Conservation (phyloP, 176 grass and related monocot genomes). For the Secale cereale region DNA sequence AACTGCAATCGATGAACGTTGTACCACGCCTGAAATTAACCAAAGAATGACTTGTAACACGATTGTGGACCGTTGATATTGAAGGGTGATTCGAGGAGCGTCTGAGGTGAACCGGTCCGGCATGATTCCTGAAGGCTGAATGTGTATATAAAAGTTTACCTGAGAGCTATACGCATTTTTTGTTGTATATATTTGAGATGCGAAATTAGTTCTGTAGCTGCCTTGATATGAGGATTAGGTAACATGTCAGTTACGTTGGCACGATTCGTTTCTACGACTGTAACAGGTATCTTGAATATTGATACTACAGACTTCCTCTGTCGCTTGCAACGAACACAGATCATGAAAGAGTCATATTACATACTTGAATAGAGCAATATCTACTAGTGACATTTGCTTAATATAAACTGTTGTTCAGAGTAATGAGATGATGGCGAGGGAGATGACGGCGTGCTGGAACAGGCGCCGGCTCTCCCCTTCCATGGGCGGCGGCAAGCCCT, state of each 20-base stretch:
- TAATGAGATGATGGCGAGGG: slow-evolving; percentile 48
- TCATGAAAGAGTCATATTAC: neutral
- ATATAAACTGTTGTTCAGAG: neutral
- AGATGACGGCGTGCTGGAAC: slow-evolving; percentile 50
- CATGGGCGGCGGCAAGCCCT: slow-evolving; percentile 28
- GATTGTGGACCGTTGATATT: neutral
- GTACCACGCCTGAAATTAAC: slow-evolving; percentile 65
- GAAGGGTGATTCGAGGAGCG: no score
- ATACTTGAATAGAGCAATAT: neutral
- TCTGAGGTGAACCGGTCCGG: neutral
- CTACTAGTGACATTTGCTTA: neutral
- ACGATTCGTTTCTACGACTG: neutral
- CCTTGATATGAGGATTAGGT: neutral
- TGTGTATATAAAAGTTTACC: neutral
- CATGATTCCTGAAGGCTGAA: neutral
- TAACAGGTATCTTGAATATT: no score
- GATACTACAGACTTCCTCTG: neutral
- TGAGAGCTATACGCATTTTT: neutral
- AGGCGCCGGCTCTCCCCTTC: slow-evolving; percentile 12
- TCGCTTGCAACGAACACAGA: neutral
- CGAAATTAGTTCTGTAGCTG: neutral
- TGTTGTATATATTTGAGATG: neutral
- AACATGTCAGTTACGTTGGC: neutral
- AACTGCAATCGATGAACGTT: slow-evolving; percentile 85
- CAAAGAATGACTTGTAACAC: slow-evolving; percentile 38